Evolutionary conservation across 139 green algal genomes (phyloP).

Genomic region (Trebouxia sp.): DNA sequence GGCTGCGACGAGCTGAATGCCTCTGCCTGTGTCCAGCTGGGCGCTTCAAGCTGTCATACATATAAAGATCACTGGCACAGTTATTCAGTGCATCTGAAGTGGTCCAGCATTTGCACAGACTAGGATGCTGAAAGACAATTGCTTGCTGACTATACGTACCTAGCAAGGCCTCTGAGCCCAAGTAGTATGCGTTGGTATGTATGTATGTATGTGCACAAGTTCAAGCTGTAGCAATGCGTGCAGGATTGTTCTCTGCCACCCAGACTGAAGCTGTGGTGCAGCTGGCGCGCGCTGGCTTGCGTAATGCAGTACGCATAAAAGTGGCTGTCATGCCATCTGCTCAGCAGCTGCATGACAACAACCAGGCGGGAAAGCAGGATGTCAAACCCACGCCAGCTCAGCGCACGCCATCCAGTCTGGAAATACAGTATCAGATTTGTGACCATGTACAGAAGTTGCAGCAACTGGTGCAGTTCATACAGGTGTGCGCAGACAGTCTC

Average conservation of each 20-base stretch:
- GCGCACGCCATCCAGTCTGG: constrained; percentile 72
- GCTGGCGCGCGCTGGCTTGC: constrained; percentile 88
- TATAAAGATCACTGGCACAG: too few species aligned
- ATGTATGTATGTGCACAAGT: constrained; percentile 1
- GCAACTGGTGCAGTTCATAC: constrained; percentile 64
- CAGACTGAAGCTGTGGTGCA: constrained; percentile 89
- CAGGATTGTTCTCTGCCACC: constrained; percentile 95
- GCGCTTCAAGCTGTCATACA: too few species aligned
- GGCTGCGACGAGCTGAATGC: too few species aligned
- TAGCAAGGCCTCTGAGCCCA: too few species aligned
- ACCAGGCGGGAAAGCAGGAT: not conserved
- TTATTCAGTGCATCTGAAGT: too few species aligned
- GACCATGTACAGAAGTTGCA: constrained; percentile 71
- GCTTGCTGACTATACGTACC: too few species aligned
- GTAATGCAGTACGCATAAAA: constrained; percentile 87
- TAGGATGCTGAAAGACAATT: too few species aligned
- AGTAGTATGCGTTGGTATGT: not conserved
- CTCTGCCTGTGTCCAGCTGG: too few species aligned
- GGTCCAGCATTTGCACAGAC: too few species aligned
- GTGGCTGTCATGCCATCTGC: constrained; percentile 54
- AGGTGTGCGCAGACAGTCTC: constrained; percentile 33
- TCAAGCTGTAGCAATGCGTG: not conserved
- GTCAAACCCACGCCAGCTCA: constrained; percentile 34
- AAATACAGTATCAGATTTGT: constrained; percentile 68
- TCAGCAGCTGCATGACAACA: not conserved